Evolutionary conservation across 2,329 filamentous ascomycete genomes (phyloP), one percentile per base, ranked within the genome.

Genomic region (Grosmannia penicillata): DNA sequence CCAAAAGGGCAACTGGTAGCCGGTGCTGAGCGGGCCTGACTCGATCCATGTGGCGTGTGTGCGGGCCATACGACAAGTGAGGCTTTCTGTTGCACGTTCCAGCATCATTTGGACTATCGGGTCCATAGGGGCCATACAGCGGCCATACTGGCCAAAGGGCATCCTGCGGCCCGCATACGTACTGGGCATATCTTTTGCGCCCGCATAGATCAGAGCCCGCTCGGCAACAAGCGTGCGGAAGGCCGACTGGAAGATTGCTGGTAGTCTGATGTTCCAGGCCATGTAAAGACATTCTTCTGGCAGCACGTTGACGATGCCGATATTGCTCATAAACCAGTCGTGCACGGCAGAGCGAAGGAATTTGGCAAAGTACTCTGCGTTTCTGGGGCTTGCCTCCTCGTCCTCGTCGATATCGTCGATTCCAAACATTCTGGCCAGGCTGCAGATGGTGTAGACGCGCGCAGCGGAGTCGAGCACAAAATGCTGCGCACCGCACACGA

Each of bases 401-500:
- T n/a, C n/a, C n/a, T n/a, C n/a, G n/a, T n/a, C n/a, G n/a, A n/a
- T n/a, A n/a, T n/a, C 33, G 33, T 8, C 11, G 36, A 24, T 24
- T 17, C 75, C 70, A 36, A 79, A 66, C 28, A 74, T 61, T 42
- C 71, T 70, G 8, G 74, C 70, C 8, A 82, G 53, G 4, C 68
- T 70, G 25, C 73, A 69, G n/a, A 81, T 62, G 0, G 77, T 82
- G 65, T 74, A 82, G 27, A 80, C 56, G 13, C 78, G 74, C 10
- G 68, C 62, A 1, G 78, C 78, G 0, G 77, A 81, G 53, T 82
- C 70, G 13, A 84, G 53, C 2, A 62, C 57, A 1, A 75, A n/a
- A n/a, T n/a, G 60, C 44, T 72, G 43, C 3, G n/a, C 27, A 6
- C 36, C 41, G 15, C 42, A 62, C 29, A 82, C 65, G 10, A 68